phyloP scores from a whole-genome alignment of 164 flowering plant species.

The Dillenia suffruticosa region DNA sequence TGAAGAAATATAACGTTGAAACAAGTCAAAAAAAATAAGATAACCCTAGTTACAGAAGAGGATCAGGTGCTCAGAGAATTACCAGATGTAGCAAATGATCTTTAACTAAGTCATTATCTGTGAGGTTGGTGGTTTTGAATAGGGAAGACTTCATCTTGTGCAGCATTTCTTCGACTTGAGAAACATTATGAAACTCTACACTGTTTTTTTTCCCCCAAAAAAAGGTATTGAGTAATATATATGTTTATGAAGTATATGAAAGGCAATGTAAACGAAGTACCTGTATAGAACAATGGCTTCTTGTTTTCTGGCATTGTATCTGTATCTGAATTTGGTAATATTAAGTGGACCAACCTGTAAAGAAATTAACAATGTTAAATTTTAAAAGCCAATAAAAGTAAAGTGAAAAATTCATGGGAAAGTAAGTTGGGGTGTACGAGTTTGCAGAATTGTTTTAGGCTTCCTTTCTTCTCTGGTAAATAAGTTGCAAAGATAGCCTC shows the following conservation, averaged over 20 bases:
- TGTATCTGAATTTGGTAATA: slow-evolving; percentile 89
- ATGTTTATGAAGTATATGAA: too few species aligned
- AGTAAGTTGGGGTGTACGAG: slow-evolving; percentile 36
- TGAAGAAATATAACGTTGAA: too few species aligned
- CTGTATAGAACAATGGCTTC: slow-evolving; percentile 85
- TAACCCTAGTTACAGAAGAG: too few species aligned
- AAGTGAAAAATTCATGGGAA: not conserved
- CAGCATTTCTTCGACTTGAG: slow-evolving; percentile 68
- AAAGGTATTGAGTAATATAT: too few species aligned
- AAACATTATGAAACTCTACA: slow-evolving; percentile 78
- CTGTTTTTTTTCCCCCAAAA: slow-evolving; percentile 23
- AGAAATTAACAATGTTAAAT: slow-evolving; percentile 5
- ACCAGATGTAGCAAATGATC: slow-evolving; percentile 96
- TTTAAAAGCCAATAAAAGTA: not conserved
- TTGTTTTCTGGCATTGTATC: slow-evolving; percentile 46
- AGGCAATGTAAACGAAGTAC: slow-evolving; percentile 12
- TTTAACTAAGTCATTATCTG: slow-evolving; percentile 82
- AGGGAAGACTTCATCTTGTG: slow-evolving; percentile 64
- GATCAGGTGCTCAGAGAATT: slow-evolving; percentile 9
- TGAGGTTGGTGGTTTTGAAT: slow-evolving; percentile 65
- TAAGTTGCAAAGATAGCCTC: slow-evolving; percentile 93
- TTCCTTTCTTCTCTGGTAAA: slow-evolving; percentile 80
- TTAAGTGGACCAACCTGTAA: slow-evolving; percentile 83
- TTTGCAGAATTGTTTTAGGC: slow-evolving; percentile 71
- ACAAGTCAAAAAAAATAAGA: too few species aligned